Conservation (phyloP, 129 eudicot species). For the Gnaphalium uliginosum region DNA sequence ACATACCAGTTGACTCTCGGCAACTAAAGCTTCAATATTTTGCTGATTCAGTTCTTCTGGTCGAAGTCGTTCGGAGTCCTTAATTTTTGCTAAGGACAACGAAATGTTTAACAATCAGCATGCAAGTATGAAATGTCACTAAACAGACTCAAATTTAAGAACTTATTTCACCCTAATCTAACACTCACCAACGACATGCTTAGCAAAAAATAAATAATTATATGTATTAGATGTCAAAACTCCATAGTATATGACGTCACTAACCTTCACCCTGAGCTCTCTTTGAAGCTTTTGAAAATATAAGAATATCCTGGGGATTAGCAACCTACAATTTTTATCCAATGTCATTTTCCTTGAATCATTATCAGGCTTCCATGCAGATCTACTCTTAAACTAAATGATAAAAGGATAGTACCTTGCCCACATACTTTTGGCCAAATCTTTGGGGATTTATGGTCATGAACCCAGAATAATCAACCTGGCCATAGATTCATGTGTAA, state of each 20-base stretch:
- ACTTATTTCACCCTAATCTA: background rate
- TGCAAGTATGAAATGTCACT: conserved; percentile 14
- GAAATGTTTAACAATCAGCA: conserved; percentile 24
- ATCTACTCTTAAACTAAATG: background rate
- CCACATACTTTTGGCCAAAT: conserved; percentile 97
- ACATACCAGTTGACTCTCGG: conserved; percentile 90
- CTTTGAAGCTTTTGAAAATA: conserved; percentile 80
- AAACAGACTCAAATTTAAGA: background rate
- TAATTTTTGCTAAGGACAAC: conserved; percentile 53
- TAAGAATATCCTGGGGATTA: conserved; percentile 97
- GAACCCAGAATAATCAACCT: conserved; percentile 98
- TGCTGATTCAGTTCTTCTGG: conserved; percentile 99
- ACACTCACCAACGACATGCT: conserved; percentile 4
- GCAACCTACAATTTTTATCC: conserved; percentile 63
- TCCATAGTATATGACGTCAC: conserved; percentile 20
- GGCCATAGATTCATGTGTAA: conserved; percentile 19
- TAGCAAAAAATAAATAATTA: background rate
- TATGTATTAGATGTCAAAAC: conserved; percentile 10
- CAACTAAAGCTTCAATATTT: conserved; percentile 95
- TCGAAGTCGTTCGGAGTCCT: conserved; percentile 74
- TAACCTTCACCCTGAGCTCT: conserved; percentile 60
- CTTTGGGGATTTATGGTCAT: conserved; percentile 98
- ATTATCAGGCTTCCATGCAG: background rate
- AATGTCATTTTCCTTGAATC: conserved; percentile 21
- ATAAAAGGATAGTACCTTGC: conserved; percentile 66